phyloP scores from a whole-genome alignment of 2,329 filamentous ascomycete species.

The Aspergillus jensenii region DNA sequence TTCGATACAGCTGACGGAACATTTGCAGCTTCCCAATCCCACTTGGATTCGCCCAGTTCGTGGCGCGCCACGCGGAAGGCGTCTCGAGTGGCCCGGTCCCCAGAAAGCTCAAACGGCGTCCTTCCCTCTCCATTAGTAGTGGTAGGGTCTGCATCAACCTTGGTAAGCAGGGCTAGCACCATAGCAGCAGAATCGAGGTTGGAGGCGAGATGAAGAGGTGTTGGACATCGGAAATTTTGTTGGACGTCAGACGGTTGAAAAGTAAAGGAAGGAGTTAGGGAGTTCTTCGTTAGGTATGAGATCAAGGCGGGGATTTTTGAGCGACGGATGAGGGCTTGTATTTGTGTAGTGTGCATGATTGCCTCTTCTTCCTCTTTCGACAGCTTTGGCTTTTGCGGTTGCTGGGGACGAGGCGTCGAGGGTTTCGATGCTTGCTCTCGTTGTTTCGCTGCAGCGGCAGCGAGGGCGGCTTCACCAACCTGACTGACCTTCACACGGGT shows the following conservation, averaged over 20 bases:
- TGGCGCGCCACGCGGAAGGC: conserved; percentile 85
- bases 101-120: conserved; percentile 81
- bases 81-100: conserved; percentile 81
- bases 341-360: conserved; percentile 79
- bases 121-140: conserved; percentile 72
- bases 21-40: conserved; percentile 74
- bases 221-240: conserved; percentile 76
- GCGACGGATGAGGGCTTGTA: conserved; percentile 82
- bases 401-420: conserved; percentile 31
- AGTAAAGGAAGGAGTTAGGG: conserved; percentile 67
- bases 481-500: conserved; percentile 84
- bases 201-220: conserved; percentile 81
- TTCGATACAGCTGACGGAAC: conserved; percentile 72
- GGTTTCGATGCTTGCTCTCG: conserved; percentile 40
- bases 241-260: conserved; percentile 69
- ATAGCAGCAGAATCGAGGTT: conserved; percentile 75
- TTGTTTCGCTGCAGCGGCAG: conserved; percentile 50
- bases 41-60: conserved; percentile 73
- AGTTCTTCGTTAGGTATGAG: conserved; percentile 78
- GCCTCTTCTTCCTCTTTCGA: conserved; percentile 83
- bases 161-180: conserved; percentile 73
- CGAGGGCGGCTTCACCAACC: conserved; percentile 66
- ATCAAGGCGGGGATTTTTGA: conserved; percentile 86
- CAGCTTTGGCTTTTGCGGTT: conserved; percentile 56
- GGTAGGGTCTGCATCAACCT: conserved; percentile 73